Conservation (phyloP, 2,329 filamentous ascomycete species). For the Phaeosphaeria sp. region DNA sequence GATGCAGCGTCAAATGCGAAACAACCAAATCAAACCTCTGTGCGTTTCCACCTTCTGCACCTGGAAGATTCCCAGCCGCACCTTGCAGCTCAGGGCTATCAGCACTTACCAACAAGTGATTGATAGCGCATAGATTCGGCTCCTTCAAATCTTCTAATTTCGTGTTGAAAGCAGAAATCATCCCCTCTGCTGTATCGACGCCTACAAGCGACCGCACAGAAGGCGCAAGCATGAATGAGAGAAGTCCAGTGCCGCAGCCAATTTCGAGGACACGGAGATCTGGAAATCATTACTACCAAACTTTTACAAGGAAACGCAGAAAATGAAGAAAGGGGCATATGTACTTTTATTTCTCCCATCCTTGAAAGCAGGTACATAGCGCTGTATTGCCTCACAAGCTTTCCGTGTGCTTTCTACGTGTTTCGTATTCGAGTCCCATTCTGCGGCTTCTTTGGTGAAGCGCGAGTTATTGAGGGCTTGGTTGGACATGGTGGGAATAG, state of each 20-base stretch:
- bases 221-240: slow-evolving; percentile 59
- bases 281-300: background rate
- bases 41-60: slow-evolving; percentile 28
- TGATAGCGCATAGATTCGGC: slow-evolving; percentile 56
- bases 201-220: slow-evolving; percentile 57
- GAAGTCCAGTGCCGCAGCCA: slow-evolving; percentile 63
- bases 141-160: slow-evolving; percentile 49
- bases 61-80: slow-evolving; percentile 41
- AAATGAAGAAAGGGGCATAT: background rate
- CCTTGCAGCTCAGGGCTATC: slow-evolving; percentile 50
- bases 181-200: slow-evolving; percentile 61
- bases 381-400: slow-evolving; percentile 56
- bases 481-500: slow-evolving; percentile 7
- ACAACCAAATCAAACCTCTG: slow-evolving; percentile 59
- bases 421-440: slow-evolving; percentile 62
- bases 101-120: slow-evolving; percentile 57
- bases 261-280: slow-evolving; percentile 61
- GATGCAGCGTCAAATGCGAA: slow-evolving; percentile 63
- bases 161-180: slow-evolving; percentile 58
- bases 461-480: slow-evolving; percentile 51
- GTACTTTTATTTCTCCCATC: slow-evolving; percentile 37
- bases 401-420: slow-evolving; percentile 54
- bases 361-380: slow-evolving; percentile 44
- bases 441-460: slow-evolving; percentile 62
- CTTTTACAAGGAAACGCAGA: background rate